Evolutionary conservation across 2,329 filamentous ascomycete genomes (phyloP), one percentile per base, ranked within the genome.

Genomic region (Colletotrichum musae): DNA sequence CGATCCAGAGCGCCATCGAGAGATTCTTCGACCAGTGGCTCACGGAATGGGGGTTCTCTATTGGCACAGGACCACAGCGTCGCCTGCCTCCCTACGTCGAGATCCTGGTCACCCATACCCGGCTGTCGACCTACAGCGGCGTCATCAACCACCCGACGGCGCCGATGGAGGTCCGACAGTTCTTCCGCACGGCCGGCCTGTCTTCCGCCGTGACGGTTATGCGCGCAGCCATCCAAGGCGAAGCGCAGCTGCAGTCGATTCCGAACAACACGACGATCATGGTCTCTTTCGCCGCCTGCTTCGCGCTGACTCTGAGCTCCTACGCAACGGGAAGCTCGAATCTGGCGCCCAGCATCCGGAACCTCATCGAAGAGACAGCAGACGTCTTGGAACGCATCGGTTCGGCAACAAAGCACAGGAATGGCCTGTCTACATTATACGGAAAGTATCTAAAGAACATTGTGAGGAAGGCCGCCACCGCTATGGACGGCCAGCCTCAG

Each of bases 191-290:
- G 0, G 92, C 91, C 0, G 90, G 91, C 1, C 84, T 94, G 0
- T 92, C 91, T 0, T 92, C 91, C 0, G 91, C 92, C 0, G 79
- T 94, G n/a, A 93, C 93, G 67, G 92, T 94, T 5, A 88, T 94
- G 84, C 88, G 92, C 24, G 90, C 90, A 2, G 91, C 91, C 0
- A 92, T 93, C 6, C 91, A 93, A 77, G 91, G 91, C 41, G 92
- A 94, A 75, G 82, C 85, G 0, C 87, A 91, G 70, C 84, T 94
- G 0, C 89, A 89, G 64, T 93, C 91, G 0, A 94, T 94, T 91
- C 92, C 92, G 0, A 94, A 94, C 78, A 94, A 94, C 73, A 93
- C 92, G 0, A 88, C 91, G 64, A 92, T 93, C 72, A 94, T 94
- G 92, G 92, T 94, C 13, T 92, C 91, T 1, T 93, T 93, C 72